Conservation (phyloP, 305 asterid species). For the Fraxinus albicans region DNA sequence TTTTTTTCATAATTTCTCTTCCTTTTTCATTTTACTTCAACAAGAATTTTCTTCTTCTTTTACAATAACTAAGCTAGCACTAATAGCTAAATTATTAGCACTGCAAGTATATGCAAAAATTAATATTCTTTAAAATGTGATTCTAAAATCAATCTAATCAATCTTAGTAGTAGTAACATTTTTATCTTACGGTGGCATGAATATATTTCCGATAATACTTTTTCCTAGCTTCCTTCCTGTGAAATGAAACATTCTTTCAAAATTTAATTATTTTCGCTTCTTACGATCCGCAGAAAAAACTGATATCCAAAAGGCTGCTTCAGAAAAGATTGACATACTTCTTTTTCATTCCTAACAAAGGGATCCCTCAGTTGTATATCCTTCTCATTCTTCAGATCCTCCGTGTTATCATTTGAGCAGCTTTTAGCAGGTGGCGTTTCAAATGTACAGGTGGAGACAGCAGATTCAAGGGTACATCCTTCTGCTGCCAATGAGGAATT, state of each 20-base stretch:
- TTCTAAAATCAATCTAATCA: no score
- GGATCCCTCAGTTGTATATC: constrained; percentile 18
- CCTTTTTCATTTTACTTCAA: not conserved
- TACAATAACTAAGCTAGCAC: not conserved
- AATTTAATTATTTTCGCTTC: not conserved
- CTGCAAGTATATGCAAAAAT: not conserved
- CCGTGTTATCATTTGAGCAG: constrained; percentile 22
- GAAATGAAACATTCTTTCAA: not conserved
- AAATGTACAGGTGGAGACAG: constrained; percentile 19
- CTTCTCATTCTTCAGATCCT: constrained; percentile 37
- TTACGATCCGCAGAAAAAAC: not conserved
- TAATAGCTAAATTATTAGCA: not conserved
- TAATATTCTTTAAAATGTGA: not conserved
- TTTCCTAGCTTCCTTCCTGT: not conserved
- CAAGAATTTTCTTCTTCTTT: not conserved
- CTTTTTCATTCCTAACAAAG: constrained; percentile 23
- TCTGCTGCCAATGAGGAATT: constrained; percentile 14
- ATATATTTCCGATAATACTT: not conserved
- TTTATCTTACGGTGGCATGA: not conserved
- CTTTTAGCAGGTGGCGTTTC: constrained; percentile 26
- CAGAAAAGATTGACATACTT: constrained; percentile 28
- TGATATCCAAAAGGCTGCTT: constrained; percentile 1
- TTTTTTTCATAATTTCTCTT: not conserved
- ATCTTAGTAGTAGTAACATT: not conserved
- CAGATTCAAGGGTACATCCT: constrained; percentile 23